Evolutionary conservation across 371 early-diverging fungal genomes (phyloP).

Genomic region (Mucor irregularis): DNA sequence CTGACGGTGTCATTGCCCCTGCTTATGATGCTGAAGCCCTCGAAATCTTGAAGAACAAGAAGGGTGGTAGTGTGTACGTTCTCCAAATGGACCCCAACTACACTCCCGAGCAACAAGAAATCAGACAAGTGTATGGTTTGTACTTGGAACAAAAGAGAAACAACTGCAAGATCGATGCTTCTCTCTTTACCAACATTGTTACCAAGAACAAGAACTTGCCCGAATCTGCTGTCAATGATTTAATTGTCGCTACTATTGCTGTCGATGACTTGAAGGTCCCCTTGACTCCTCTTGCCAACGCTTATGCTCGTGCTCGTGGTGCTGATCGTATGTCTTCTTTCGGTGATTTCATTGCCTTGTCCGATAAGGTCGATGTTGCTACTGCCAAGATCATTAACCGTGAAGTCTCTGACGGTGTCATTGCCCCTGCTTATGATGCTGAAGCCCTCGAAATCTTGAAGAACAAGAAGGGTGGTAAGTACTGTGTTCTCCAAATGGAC

Average conservation of each 20-base stretch:
- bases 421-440: slow-evolving; percentile 89
- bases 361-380: slow-evolving; percentile 83
- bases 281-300: slow-evolving; percentile 76
- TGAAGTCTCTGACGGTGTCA: slow-evolving; percentile 96
- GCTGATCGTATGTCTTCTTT: slow-evolving; percentile 99
- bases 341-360: slow-evolving; percentile 96
- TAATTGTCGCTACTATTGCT: slow-evolving; percentile 95
- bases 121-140: slow-evolving; percentile 94
- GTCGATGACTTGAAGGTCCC: slow-evolving; percentile 83
- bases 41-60: slow-evolving; percentile 90
- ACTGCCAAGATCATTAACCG: slow-evolving; percentile 95
- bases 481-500: slow-evolving; percentile 93
- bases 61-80: slow-evolving; percentile 95
- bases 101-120: slow-evolving; percentile 82
- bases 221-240: slow-evolving; percentile 73
- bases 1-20: slow-evolving; percentile 98
- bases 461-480: slow-evolving; percentile 97
- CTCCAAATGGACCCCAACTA: slow-evolving; percentile 90
- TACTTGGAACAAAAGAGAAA: slow-evolving; percentile 91
- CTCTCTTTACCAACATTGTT: slow-evolving; percentile 84
- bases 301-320: slow-evolving; percentile 88
- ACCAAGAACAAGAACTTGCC: slow-evolving; percentile 76
- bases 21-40: slow-evolving; percentile 87
- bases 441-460: slow-evolving; percentile 89
- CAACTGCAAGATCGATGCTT: slow-evolving; percentile 70